Conservation (phyloP, 805 yeast genomes). For the Candida xiaguanensis region DNA sequence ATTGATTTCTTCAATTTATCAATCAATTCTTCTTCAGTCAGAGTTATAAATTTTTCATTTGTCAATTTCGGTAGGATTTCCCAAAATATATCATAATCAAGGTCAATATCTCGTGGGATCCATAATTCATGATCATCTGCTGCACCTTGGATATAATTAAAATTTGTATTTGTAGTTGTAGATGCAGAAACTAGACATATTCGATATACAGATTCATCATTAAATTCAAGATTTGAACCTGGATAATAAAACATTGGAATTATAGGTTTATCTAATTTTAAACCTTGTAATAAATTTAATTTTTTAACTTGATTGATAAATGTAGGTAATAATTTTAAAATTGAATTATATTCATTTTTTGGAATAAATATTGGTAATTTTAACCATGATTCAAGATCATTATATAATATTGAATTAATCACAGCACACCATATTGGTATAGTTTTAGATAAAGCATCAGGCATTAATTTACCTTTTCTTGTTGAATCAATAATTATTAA, state of each 20-base stretch:
- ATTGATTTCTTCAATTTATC: constrained; percentile 12
- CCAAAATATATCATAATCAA: constrained; percentile 46
- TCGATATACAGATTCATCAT: constrained; percentile 5
- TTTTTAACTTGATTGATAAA: constrained; percentile 44
- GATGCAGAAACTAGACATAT: constrained; percentile 61
- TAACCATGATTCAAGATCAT: constrained; percentile 15
- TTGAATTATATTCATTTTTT: constrained; percentile 51
- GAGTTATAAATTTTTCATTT: constrained; percentile 19
- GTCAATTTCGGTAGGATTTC: constrained; percentile 12
- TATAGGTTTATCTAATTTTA: constrained; percentile 38
- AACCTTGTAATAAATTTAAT: constrained; percentile 31
- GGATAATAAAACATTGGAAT: constrained; percentile 74
- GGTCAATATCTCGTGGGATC: constrained; percentile 44
- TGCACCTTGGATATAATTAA: constrained; percentile 79
- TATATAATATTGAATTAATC: constrained; percentile 52
- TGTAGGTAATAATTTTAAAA: constrained; percentile 42
- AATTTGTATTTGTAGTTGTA: constrained; percentile 6
- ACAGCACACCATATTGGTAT: constrained; percentile 92
- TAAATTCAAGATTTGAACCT: constrained; percentile 18
- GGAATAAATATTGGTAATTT: constrained; percentile 37
- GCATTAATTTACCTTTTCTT: constrained; percentile 76
- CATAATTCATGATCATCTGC: constrained; percentile 93
- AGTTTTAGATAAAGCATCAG: constrained; percentile 84
- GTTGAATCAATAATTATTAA: constrained; percentile 76
- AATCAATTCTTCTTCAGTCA: constrained; percentile 22